Base-by-base conservation (phyloP, 2,329 filamentous ascomycete species). In the Aspergillus japonicus region DNA sequence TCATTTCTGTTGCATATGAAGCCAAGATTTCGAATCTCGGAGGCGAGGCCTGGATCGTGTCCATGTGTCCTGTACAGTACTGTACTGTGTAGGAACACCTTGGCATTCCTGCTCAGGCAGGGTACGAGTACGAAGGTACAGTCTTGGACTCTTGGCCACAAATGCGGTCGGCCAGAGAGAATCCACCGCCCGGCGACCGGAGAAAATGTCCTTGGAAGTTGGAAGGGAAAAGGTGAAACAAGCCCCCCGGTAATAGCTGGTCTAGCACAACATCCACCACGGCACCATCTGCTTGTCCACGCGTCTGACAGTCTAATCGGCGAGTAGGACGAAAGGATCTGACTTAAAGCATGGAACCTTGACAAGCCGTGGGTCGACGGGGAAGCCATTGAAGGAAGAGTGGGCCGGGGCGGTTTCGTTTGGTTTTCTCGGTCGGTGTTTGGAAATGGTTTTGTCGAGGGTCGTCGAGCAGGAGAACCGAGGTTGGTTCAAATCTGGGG, bases 261-360 rank as follows among this genome's bases (percentile, higher is more conserved):
- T 8, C 26, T 44, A 44, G 39, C 39, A 19, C 39, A 44, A 7
- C 39, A 47, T 47, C 51, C 29, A 48, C 53, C 42, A 48, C 26
- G 52, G 44, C 47, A 23, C 19, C 26, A 33, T 52, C 50, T 39
- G 31, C 14, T 26, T 33, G 23, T 47, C 39, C 39, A 47, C 51
- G 51, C 39, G 51, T 54, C 51, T 54, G 51, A 54, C 51, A 54
- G 39, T 54, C 35, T 24, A 47, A 19, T 31, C 52, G 19, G 23
- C 52, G 39, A 54, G n/a, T 21, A 23, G n/a, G 16, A 24, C 47
- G 33, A 24, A 16, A 47, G 23, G 42, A 54, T n/a, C 52, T 47
- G 39, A 42, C 39, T 47, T 26, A 26, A n/a, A 19, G 52, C 26
- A 47, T 47, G 23, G 23, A 35, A 35, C n/a, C 31, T 52, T 54